A percentile compares a stretch with the other conserved stretches of the same genome.
phyloP scores from a whole-genome alignment of 805 yeast species.

The Blastobotrys muscicola region DNA sequence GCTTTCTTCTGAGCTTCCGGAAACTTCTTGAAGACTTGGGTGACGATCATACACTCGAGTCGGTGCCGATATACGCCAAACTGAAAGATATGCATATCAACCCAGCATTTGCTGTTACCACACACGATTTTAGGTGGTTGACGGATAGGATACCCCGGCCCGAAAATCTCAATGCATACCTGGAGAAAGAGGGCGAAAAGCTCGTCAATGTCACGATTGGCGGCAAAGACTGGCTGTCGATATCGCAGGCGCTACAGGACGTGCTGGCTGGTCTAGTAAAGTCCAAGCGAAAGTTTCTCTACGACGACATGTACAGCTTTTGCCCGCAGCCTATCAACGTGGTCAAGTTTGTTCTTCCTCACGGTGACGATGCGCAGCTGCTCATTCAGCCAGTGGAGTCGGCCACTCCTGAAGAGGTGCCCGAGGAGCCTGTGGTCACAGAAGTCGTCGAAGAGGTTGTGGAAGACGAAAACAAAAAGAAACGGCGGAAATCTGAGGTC shows the following conservation, averaged over 20 bases:
- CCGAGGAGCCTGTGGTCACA: background rate
- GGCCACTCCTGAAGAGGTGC: background rate
- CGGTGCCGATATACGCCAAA: background rate
- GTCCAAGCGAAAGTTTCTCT: constrained; percentile 7
- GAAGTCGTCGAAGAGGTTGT: background rate
- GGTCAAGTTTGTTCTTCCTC: constrained; percentile 13
- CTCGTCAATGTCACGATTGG: constrained; percentile 10
- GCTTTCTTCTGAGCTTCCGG: constrained; percentile 2
- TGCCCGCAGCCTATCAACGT: constrained; percentile 8
- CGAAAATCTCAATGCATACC: background rate
- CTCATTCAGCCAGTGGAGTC: background rate
- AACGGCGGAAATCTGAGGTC: constrained; percentile 4
- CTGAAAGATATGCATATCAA: background rate
- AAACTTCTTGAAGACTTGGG: constrained; percentile 9
- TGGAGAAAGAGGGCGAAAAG: constrained; percentile 2
- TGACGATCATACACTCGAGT: constrained; percentile 8
- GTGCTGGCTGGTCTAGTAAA: constrained; percentile 7
- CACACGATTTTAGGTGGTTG: constrained; percentile 9
- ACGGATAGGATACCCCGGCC: constrained; percentile 1
- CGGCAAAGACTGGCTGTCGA: constrained; percentile 14
- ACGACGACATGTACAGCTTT: constrained; percentile 14
- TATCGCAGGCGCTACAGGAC: constrained; percentile 11
- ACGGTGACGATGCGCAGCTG: constrained; percentile 4
- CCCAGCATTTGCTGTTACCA: constrained; percentile 3
- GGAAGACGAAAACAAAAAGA: background rate